Percentiles rank a stretch among this genome's conserved stretches.
Conservation (phyloP, 331 rosid genomes). For the Erythrophleum ivorense region DNA sequence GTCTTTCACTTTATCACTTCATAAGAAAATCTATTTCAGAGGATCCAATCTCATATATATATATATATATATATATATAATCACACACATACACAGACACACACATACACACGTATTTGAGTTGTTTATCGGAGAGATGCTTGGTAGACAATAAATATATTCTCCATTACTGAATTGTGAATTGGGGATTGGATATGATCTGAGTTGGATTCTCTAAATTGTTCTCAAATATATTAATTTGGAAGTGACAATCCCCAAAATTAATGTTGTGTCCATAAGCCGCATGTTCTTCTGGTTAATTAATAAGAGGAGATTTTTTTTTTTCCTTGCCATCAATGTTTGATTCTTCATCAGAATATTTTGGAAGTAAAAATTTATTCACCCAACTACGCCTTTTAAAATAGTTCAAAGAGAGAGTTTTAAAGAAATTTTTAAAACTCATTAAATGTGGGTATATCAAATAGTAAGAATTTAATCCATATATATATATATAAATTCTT, state of each 20-base stretch:
- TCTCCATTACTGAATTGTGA: conserved; percentile 23
- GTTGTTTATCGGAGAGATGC: conserved; percentile 28
- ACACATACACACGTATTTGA: background rate
- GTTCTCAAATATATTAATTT: conserved; percentile 6
- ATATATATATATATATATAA: background rate
- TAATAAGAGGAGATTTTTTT: too few species aligned
- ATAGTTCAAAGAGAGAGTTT: background rate
- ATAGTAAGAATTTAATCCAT: background rate
- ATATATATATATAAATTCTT: too few species aligned
- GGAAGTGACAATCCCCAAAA: conserved; percentile 2
- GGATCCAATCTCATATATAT: too few species aligned
- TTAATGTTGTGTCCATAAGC: conserved; percentile 20
- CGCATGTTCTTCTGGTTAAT: too few species aligned
- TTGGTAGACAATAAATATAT: conserved; percentile 38
- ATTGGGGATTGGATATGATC: conserved; percentile 28
- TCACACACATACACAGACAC: too few species aligned
- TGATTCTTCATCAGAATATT: background rate
- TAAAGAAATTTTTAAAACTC: background rate
- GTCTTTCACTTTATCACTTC: too few species aligned
- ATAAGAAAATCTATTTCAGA: too few species aligned
- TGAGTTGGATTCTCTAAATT: conserved; percentile 10
- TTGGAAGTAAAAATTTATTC: background rate
- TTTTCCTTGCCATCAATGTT: background rate
- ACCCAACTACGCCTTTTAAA: background rate
- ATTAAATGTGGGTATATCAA: background rate